Evolutionary conservation across 164 flowering plant genomes (phyloP), one percentile per base, ranked within the genome.

Genomic region (Platanus orientalis): DNA sequence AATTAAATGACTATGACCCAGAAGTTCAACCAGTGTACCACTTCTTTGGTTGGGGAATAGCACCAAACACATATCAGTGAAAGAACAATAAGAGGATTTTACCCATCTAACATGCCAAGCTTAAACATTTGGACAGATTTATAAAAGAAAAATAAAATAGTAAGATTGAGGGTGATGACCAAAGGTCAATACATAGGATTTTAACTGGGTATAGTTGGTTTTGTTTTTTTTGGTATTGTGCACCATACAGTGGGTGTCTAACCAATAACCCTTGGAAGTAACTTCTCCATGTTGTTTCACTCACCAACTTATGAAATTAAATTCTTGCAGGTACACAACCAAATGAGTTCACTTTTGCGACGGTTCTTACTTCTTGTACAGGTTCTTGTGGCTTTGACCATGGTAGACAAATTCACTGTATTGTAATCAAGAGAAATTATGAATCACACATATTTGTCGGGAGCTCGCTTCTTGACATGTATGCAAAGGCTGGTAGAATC

Each of bases 391-490:
- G 81, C 42, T 59, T 75, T 30, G 51, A 68, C 7, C 58, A 63
- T 23, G 93, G 90, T 47, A 76, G 66, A 64, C 93, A 85, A 74
- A 72, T 85, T 39, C 93, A 87, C 59, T 74, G 79, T 60, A 74
- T 73, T 11, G 56, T 78, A 50, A 65, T 83, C 49, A 83, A 78
- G 74, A 68, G 50, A 57, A 75, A 60, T 39, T 78, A 67, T 58
- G 88, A 80, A 44, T 58, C 70, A 54, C 83, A 85, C 47, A 68
- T 78, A 19, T 82, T 47, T 69, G 93, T 87, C 55, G 88, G 88
- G 27, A 83, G 93, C 74, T 87, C 93, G 13, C 93, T 87, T 65
- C 88, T 87, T 54, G 93, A 85, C 74, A 79, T 85, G 87, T 87
- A 87, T 69, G 88, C 90, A 28, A 87, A 87, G 77, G 74, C 81